Evolutionary conservation across 768 basidiomycete genomes (phyloP).

Genomic region (Macrocybe gigantea): DNA sequence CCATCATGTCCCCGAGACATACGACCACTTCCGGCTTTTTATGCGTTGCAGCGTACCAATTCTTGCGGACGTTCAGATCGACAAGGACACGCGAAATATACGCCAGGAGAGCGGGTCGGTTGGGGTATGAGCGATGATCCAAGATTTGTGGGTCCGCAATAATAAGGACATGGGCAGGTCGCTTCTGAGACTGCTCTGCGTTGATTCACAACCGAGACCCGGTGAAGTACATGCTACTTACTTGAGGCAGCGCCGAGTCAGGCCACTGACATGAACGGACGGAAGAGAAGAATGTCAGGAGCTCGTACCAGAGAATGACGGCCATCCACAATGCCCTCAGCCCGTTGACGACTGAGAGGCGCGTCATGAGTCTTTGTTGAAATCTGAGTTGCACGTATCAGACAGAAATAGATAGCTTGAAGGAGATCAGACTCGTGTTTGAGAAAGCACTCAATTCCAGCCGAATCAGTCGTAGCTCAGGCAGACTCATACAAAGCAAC

Average conservation of each 20-base stretch:
- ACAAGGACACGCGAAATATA: constrained; percentile 60
- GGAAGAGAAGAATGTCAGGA: constrained; percentile 46
- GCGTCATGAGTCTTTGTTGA: no score
- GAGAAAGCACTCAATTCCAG: no score
- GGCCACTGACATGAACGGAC: constrained; percentile 58
- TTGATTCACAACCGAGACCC: constrained; percentile 3
- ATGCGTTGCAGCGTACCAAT: constrained; percentile 63
- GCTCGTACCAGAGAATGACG: constrained; percentile 66
- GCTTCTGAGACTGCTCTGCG: constrained; percentile 15
- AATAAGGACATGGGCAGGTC: constrained; percentile 58
- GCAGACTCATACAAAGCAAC: no score
- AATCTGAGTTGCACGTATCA: no score
- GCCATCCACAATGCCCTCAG: constrained; percentile 59
- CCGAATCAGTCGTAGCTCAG: no score
- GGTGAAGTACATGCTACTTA: constrained; percentile 10
- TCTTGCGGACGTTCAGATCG: constrained; percentile 81
- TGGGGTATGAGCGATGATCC: constrained; percentile 69
- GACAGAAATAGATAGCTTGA: no score
- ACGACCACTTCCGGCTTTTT: constrained; percentile 67
- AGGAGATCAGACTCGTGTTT: no score
- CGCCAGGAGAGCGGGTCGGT: constrained; percentile 46
- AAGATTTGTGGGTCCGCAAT: constrained; percentile 88
- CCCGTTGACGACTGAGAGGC: constrained; percentile 30
- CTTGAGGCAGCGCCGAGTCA: constrained; percentile 28
- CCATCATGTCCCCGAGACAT: constrained; percentile 92